Evolutionary conservation across 2,329 filamentous ascomycete species (phyloP), one percentile per base, ranked within the genome.

Genomic region (Epichloe sylvatica): DNA sequence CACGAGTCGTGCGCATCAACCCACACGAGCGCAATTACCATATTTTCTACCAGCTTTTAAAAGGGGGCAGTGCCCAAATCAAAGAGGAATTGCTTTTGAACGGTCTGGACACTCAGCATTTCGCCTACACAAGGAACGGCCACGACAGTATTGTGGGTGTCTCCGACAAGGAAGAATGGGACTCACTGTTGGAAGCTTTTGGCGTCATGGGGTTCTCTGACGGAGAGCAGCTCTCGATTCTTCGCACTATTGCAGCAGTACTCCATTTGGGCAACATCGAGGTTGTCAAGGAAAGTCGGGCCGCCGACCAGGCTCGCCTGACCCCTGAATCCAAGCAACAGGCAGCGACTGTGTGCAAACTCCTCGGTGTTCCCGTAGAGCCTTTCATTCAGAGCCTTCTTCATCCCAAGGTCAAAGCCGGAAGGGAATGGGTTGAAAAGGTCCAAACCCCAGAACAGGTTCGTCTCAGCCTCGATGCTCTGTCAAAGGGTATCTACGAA

Each of bases 391-490:
- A 89, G 62, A 90, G 88, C 0, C 71, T 98, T 5, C 74, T 98
- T 11, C 92, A 97, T 61, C 92, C 92, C 9, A 86, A 81, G 51
- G 94, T 98, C 39, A 96, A 95, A 67, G 92, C 92, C 40, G 92
- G 92, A 19, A 81, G 90, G 47, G 92, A 98, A 69, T 97, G 91
- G 92, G 92, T 98, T 2, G 90, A 97, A 63, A 98, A 97, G 65
- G 90, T 94, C 1, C 92, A 98, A 64, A 97, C 91, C 1, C 91
- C 92, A 0, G 94, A 98, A 56, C 92, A 98, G 64, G 94, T 96
- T 42, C 84, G 87, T 23, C 80, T 96, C 9, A 79, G 86, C 3
- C 78, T 98, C 42, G 89, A 97, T 67, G 91, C 92, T 15, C 74
- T 98, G 15, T 82, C 92, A 7, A 98, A 98, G 67, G 92, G 92